phyloP scores from a whole-genome alignment of 257 asterid genomes.

The Salvia hispanica region DNA sequence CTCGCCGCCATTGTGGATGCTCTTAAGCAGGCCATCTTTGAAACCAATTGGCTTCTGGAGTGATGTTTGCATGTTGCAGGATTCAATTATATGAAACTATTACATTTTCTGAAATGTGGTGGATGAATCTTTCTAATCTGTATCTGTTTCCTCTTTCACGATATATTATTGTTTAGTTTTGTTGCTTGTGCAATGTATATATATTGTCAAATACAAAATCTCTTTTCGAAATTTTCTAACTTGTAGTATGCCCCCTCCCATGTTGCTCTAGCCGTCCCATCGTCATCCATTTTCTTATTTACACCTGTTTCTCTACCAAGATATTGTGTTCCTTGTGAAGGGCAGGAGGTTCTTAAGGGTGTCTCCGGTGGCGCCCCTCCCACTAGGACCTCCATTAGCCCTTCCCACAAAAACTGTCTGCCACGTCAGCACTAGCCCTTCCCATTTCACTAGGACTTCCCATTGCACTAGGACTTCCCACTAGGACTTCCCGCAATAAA shows the following conservation, averaged over 20 bases:
- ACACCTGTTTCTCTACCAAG: neutral
- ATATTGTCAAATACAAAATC: slow-evolving; percentile 21
- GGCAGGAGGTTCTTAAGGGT: neutral
- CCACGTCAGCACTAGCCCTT: too few relatives aligned
- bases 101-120: slow-evolving; percentile 15
- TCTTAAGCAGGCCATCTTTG: slow-evolving; percentile 40
- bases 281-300: slow-evolving; percentile 10
- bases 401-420: too few relatives aligned
- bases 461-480: too few relatives aligned
- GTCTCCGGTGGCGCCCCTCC: too few relatives aligned
- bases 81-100: neutral
- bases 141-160: too few relatives aligned
- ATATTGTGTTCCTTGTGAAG: too few relatives aligned
- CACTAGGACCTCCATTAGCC: too few relatives aligned
- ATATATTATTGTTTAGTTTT: slow-evolving; percentile 11
- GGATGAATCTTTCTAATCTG: slow-evolving; percentile 4
- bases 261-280: neutral
- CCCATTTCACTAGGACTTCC: too few relatives aligned
- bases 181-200: slow-evolving; percentile 8
- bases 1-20: too few relatives aligned
- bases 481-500: too few relatives aligned
- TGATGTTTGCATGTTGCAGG: slow-evolving; percentile 27
- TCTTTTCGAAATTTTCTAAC: slow-evolving; percentile 2
- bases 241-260: slow-evolving; percentile 8
- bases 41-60: slow-evolving; percentile 10